Evolutionary conservation across 202 grass and related monocot species (phyloP).

Genomic region (Carex arenaria): DNA sequence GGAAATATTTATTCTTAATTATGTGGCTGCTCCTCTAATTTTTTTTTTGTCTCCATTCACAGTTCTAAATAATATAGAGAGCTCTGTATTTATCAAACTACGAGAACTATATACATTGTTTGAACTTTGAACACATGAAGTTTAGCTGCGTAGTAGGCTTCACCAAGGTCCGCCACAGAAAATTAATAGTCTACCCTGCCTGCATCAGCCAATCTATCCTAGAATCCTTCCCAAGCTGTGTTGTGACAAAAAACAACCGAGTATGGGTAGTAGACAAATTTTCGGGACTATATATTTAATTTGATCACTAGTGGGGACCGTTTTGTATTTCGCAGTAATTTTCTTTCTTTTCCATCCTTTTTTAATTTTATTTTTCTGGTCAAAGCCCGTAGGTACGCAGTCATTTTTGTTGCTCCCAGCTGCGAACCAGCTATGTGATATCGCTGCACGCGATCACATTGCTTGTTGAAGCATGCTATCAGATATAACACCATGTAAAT

Average conservation of each 20-base stretch:
- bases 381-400: neutral
- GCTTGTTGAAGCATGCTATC: neutral
- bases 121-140: too few species aligned
- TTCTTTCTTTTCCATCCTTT: neutral
- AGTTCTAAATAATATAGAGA: too few species aligned
- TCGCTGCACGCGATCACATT: neutral
- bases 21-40: neutral
- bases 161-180: neutral
- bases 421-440: neutral
- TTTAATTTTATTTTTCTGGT: neutral
- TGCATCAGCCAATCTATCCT: neutral
- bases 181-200: neutral
- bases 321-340: neutral
- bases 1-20: neutral
- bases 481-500: neutral
- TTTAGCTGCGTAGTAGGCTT: neutral
- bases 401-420: neutral
- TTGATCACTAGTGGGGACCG: neutral
- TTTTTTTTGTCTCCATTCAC: too few species aligned
- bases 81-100: too few species aligned
- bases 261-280: neutral
- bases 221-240: neutral
- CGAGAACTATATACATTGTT: too few species aligned
- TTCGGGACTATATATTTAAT: neutral
- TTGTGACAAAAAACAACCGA: conserved; percentile 8